Evolutionary conservation across 331 rosid genomes (phyloP).

Genomic region (Malus hybrid): DNA sequence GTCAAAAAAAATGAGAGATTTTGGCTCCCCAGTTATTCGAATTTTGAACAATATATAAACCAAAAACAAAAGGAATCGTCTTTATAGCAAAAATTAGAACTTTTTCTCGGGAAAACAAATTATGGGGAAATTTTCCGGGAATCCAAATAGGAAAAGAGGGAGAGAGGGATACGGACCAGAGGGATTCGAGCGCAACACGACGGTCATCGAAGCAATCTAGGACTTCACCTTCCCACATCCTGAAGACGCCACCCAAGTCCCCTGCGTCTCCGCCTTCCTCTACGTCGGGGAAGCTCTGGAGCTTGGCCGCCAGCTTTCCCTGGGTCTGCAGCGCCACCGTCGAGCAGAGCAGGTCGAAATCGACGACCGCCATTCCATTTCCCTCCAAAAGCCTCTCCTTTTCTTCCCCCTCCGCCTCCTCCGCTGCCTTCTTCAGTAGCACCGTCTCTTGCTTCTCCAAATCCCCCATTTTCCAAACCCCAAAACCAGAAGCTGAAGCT

Average conservation of each 20-base stretch:
- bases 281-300: slow-evolving; percentile 17
- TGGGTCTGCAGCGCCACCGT: slow-evolving; percentile 87
- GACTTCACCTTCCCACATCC: slow-evolving; percentile 99
- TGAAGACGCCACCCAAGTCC: slow-evolving; percentile 63
- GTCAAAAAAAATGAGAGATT: no score
- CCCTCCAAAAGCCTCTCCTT: slow-evolving; percentile 55
- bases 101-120: background rate
- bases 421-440: slow-evolving; percentile 13
- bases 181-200: slow-evolving; percentile 68
- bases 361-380: slow-evolving; percentile 48
- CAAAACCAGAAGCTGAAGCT: background rate
- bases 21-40: no score
- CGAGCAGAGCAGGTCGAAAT: slow-evolving; percentile 87
- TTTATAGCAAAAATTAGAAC: background rate
- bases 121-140: background rate
- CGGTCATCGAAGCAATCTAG: slow-evolving; percentile 80
- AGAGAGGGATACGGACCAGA: slow-evolving; percentile 40
- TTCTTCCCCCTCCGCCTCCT: slow-evolving; percentile 30
- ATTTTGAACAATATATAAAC: background rate
- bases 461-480: slow-evolving; percentile 56
- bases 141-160: background rate
- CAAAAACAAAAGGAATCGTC: background rate
- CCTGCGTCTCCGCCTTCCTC: slow-evolving; percentile 21
- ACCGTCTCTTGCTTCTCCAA: slow-evolving; percentile 63
- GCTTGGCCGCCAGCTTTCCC: slow-evolving; percentile 73